Base-by-base conservation (phyloP, 2,329 filamentous ascomycete genomes). In the Penicillium sp. region DNA sequence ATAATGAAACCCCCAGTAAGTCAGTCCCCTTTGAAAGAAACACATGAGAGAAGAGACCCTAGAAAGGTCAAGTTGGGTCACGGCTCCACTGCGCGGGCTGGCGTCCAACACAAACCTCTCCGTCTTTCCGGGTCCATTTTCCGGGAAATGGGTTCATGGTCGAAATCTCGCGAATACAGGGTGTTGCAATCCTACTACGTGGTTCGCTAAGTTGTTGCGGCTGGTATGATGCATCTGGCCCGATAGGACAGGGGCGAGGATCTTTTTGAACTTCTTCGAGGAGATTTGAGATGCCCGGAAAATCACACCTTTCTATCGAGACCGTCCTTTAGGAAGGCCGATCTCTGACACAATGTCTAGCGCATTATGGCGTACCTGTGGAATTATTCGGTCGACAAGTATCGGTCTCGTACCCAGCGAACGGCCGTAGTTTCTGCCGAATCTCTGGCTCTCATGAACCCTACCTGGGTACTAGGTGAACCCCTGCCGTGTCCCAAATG, bases 21-120 rank as follows among this genome's bases (percentile, higher is more conserved):
- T 3, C 25, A 6, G 20, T 22, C 20, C 20, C 20, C 20, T 22
- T 9, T 27, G 25, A 6, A 7, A 27, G 6, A 27, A 27, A 9
- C 48, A 16, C 24, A 39, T 46, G 36, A 20, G 38, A 47, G 22
- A 22, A 22, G 20, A 22, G 20, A 22, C 20, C 20, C 63, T 50
- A 46, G 39, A 47, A 35, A 57, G 35, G 24, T 47, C 46, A 65
- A n/a, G n/a, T 63, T 61, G 62, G 62, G 51, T 39, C 6, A 25
- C 28, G 49, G 55, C 56, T 56, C 58, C 58, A 58, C 54, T 51
- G 31, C 24, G 43, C 41, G 35, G 27, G 20, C 35, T n/a, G 25
- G 33, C 28, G 50, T 42, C 39, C 40, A 25, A 28, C 30, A 48
- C 22, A 39, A 38, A 20, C 39, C 14, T 30, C 33, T 11, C 9